Base-by-base conservation (phyloP, 805 yeast species). In the Wickerhamomyces rabaulensis region DNA sequence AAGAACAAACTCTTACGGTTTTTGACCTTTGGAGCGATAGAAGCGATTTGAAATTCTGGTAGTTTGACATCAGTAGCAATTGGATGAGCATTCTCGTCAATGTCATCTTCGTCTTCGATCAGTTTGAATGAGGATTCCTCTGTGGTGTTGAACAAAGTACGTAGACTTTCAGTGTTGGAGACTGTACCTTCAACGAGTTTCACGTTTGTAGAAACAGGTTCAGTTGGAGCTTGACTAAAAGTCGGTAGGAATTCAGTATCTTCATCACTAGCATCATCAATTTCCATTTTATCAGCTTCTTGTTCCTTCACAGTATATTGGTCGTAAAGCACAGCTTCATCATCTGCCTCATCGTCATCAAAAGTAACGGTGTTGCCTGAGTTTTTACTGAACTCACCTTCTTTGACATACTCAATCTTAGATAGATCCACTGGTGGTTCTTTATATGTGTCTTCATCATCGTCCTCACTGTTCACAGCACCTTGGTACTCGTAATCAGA, bases 1-100 rank as follows among this genome's bases (percentile, higher is more conserved):
- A 95, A 92, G 64, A 92, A 91, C 31, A 90, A 68, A 8, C 88
- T 81, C 41, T 67, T 58, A 36, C 65, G 65, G 53, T 61, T 71
- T 47, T 56, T 63, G 39, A 65, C 65, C 27, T 59, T 56, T 40
- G 65, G 44, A 2, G 44, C 40, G 4, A 62, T 48, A 13, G 57
- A 54, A 1, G 52, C 50, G 10, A 50, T 51, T 6, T 31, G 39
- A 19, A 29, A 42, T 26, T 56, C 57, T n/a, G 60, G 54, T 7
- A 53, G 43, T 35, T 55, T 55, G 10, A 60, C 56, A 15, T 52
- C 59, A 17, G 55, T 60, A 12, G 53, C 47, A 39, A 56, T 61
- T 20, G 58, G 54, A 23, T 54, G 45, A 42, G 56, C 57, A 6
- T 63, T 52, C 38, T 65, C 66, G 44, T 74, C 82, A 36, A 74